Percentiles rank a stretch among this genome's conserved stretches.
These are phyloP conservation scores for Trichothecium sympodiale DNA, from an alignment of 2,329 filamentous ascomycete genomes.

Conservation along the genomic window DNA sequence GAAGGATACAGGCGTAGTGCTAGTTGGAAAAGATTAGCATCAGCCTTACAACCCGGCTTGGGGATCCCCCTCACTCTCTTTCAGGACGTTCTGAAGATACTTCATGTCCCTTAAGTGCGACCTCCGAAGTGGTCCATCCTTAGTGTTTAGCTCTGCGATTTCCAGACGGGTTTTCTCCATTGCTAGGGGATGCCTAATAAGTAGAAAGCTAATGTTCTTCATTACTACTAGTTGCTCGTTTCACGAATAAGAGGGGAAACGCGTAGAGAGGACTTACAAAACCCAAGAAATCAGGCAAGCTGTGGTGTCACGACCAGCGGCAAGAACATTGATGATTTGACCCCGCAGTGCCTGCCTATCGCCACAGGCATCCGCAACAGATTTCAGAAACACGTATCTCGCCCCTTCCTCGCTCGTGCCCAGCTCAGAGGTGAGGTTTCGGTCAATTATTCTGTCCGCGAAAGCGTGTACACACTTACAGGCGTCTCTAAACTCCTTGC, in stretches of 20 bases:
- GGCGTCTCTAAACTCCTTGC: conserved; percentile 4
- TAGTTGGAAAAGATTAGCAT: conserved; percentile 1
- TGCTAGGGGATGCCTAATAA: conserved; percentile 1
- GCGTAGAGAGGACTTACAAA: conserved; percentile 7
- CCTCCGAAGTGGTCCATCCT: not conserved
- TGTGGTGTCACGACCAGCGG: conserved; percentile 9
- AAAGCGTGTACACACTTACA: conserved; percentile 6
- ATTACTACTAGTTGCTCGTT: too few species aligned
- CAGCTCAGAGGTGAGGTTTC: not conserved
- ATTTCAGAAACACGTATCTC: conserved; percentile 2
- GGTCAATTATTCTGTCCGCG: conserved; percentile 2
- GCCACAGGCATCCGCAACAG: not conserved
- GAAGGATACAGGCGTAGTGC: conserved; percentile 11
- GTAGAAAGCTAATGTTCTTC: conserved; percentile 1
- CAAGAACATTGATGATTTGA: conserved; percentile 6
- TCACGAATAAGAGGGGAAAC: too few species aligned
- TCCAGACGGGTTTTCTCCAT: not conserved
- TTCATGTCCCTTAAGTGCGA: conserved; percentile 7
- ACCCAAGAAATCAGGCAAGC: conserved; percentile 7
- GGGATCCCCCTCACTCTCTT: conserved; percentile 4
- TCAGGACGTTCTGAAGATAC: conserved; percentile 10
- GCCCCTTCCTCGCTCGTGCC: not conserved
- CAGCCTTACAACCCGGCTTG: too few species aligned
- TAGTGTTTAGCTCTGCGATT: not conserved
- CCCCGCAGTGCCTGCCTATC: conserved; percentile 3